Evolutionary conservation across 2,329 filamentous ascomycete genomes (phyloP), one percentile per base, ranked within the genome.

Genomic region (Phoma herbarum): DNA sequence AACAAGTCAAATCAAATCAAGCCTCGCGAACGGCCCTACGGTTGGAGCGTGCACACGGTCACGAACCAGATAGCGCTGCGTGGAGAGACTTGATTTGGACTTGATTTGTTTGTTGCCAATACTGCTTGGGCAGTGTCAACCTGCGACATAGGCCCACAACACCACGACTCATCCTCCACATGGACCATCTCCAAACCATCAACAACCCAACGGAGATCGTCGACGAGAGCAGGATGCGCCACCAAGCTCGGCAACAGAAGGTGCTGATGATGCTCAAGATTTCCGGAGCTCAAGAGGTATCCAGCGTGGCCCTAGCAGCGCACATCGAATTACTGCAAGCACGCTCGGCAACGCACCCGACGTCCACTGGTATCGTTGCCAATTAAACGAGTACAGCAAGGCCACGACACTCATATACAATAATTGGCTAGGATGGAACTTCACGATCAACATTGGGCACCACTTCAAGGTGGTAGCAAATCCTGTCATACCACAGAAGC

Each of bases 371-470:
- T 44, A 26, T 20, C 29, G 35, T 9, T 41, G 49, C 28, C 39
- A 43, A 20, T n/a, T 52, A 14, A 44, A 23, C 10, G 49, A 52
- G 16, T 23, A 31, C 20, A 33, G 20, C 5, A 29, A 26, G 12
- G 18, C 6, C n/a, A 52, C 49, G 3, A 44, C 26, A 26, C 20
- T 43, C 16, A 44, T 39, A 4, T 52, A 26, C 39, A 52, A 42
- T 28, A 44, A 52, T 12, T 52, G 39, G 49, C 28, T 44, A 12
- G 49, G 49, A 2, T 52, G 39, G 49, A 52, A 26, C 5, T 44
- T 52, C 31, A 28, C 49, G 14, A 16, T 52, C 12, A 20, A 26
- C 10, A 4, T 52, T 16, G 20, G 20, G 9, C 14, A 16, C 11
- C 49, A 20, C 16, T 37, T 52, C 22, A 44, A 44, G 39, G 39